These are phyloP conservation scores for Schizophyllum commune DNA, from an alignment of 1,284 basidiomycete genomes.

Conservation along the genomic window DNA sequence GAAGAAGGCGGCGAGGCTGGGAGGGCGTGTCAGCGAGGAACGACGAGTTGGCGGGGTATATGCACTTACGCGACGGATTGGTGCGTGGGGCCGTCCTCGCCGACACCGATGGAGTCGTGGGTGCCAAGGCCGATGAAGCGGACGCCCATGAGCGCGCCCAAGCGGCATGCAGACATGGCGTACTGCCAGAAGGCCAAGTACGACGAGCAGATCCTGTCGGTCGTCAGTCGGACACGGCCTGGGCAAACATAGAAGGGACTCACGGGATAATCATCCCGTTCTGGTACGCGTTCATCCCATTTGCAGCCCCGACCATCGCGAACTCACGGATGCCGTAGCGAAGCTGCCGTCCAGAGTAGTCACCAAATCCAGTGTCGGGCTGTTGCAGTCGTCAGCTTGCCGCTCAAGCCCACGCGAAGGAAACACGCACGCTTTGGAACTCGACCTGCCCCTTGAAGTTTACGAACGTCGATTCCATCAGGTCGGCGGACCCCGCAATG, in stretches of 20 bases:
- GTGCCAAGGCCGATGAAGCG: conserved; percentile 65
- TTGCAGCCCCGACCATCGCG: conserved; percentile 71
- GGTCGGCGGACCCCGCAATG: conserved; percentile 61
- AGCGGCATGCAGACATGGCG: conserved; percentile 61
- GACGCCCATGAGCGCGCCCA: conserved; percentile 61
- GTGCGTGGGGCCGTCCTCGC: conserved; percentile 45
- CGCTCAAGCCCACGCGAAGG: neutral
- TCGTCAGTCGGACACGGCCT: neutral
- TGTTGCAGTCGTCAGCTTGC: conserved; percentile 23
- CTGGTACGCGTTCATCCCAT: conserved; percentile 57
- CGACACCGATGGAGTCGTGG: conserved; percentile 61
- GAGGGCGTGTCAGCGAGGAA: neutral
- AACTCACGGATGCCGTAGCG: conserved; percentile 78
- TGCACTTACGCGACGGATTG: conserved; percentile 66
- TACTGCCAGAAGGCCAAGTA: conserved; percentile 55
- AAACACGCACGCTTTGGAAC: conserved; percentile 41
- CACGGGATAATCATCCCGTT: conserved; percentile 50
- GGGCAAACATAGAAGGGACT: conserved; percentile 31
- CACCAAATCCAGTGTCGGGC: conserved; percentile 48
- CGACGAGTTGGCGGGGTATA: conserved; percentile 30
- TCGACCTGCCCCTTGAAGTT: conserved; percentile 54
- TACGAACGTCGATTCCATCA: conserved; percentile 68
- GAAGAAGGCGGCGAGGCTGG: conserved; percentile 13
- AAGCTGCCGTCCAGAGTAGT: conserved; percentile 64
- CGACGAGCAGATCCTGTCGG: neutral